Base-by-base conservation (phyloP, 768 basidiomycete species). In the Hygrocybe coccinea region DNA sequence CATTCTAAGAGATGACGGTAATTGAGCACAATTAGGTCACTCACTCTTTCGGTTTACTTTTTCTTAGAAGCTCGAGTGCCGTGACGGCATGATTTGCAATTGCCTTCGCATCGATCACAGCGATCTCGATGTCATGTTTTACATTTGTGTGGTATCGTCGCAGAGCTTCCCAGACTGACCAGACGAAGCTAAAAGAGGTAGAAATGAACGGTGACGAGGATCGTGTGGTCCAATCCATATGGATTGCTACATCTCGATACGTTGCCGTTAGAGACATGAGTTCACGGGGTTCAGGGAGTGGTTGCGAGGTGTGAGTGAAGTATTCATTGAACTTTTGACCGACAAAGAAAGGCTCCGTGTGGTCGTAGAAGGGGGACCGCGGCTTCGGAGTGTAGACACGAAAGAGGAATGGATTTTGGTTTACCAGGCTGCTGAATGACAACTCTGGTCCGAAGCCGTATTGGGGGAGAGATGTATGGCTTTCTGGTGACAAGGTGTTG, bases 151-250 rank as follows among this genome's bases (percentile, higher is more conserved):
- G 81, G 64, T 87, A 88, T n/a, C 89, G 81, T 55, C 86, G 75
- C 19, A 86, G 76, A 3, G 87, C 89, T 65, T 91, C 89, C 87
- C 87, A 91, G 36, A 90, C 76, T 7, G 87, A 83, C 89, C 89
- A 91, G 36, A 79, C 80, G 60, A 90, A 87, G 71, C 85, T 89
- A 67, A 90, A 89, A 5, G 88, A 89, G 2, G 86, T 79, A 2
- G 88, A 86, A 43, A 90, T 79, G 58, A 81, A 90, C 4, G 82
- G 76, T 0, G 89, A 91, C 17, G 80, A 75, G 4, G 81, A 73
- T 57, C 84, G 79, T n/a, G 84, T 87, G 19, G 85, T 85, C 85
- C 87, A 88, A 56, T 89, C 84, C 81, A 91, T 81, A 63, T 90
- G 84, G 58, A 72, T 76, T 50, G 76, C 79, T 46, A 85, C 84